These are phyloP conservation scores for Ensete ventricosum DNA, from an alignment of 176 grass and related monocot species.

Conservation along the genomic window DNA sequence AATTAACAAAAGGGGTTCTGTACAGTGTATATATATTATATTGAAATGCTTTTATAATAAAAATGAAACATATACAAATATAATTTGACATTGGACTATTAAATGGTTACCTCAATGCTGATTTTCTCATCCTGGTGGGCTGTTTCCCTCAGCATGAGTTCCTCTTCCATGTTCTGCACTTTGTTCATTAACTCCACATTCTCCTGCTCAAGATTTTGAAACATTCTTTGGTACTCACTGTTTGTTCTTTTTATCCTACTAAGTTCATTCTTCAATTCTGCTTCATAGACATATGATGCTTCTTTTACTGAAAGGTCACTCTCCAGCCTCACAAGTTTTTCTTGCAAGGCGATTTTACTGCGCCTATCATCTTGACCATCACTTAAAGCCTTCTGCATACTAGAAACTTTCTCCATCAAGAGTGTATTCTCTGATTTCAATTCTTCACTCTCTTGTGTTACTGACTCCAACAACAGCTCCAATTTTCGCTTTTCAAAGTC, in stretches of 20 bases:
- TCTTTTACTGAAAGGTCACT: slow-evolving; percentile 77
- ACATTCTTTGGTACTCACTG: slow-evolving; percentile 78
- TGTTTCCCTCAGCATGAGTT: slow-evolving; percentile 16
- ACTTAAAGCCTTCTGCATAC: slow-evolving; percentile 41
- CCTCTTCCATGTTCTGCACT: slow-evolving; percentile 24
- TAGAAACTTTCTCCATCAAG: slow-evolving; percentile 39
- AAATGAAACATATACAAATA: neutral
- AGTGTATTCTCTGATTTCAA: slow-evolving; percentile 50
- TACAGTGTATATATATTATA: neutral
- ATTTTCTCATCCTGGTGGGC: slow-evolving; percentile 19
- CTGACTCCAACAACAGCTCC: slow-evolving; percentile 46
- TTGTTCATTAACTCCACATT: slow-evolving; percentile 55
- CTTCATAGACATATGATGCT: slow-evolving; percentile 70
- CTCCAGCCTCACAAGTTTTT: slow-evolving; percentile 65
- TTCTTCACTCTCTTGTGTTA: slow-evolving; percentile 63
- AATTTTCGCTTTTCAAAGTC: slow-evolving; percentile 74
- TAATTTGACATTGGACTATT: slow-evolving; percentile 14
- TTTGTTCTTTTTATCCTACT: slow-evolving; percentile 82
- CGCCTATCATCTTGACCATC: slow-evolving; percentile 36
- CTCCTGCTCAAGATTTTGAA: slow-evolving; percentile 83
- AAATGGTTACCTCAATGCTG: slow-evolving; percentile 33
- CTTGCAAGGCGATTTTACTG: slow-evolving; percentile 46
- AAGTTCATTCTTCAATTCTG: slow-evolving; percentile 87
- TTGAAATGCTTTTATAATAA: neutral
- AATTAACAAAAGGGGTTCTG: neutral